A percentile compares a stretch with the other conserved stretches of the same genome.
These are phyloP conservation scores for Epithemia pelagica DNA, from an alignment of 108 stramenopile species.

Conservation along the genomic window DNA sequence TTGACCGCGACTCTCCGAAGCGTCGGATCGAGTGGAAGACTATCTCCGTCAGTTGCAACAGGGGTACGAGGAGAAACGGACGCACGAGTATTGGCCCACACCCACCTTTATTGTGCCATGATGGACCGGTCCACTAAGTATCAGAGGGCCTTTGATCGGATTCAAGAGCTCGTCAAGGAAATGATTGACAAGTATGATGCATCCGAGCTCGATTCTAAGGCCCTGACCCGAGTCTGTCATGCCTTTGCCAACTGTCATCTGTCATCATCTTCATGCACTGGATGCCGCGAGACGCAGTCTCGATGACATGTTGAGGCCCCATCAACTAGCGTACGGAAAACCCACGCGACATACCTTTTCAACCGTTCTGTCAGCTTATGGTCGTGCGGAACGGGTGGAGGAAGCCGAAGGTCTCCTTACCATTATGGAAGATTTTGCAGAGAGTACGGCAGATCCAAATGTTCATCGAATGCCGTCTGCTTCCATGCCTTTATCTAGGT, in stretches of 20 bases:
- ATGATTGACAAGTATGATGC: not conserved
- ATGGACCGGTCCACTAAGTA: not conserved
- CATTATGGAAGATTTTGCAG: not conserved
- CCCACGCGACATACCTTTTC: not conserved
- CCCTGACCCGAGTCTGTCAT: not conserved
- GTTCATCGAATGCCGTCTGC: not conserved
- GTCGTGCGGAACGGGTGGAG: not conserved
- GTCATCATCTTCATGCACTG: not conserved
- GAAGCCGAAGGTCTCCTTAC: not conserved
- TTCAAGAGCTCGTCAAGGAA: not conserved
- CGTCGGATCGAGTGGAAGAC: not conserved
- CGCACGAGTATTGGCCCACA: not conserved
- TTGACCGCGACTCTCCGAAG: not conserved
- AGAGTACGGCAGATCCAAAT: not conserved
- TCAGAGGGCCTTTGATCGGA: not conserved
- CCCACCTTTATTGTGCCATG: not conserved
- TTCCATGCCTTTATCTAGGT: not conserved
- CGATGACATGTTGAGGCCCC: not conserved
- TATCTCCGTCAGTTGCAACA: not conserved
- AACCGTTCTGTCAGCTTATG: not conserved
- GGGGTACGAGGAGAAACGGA: not conserved
- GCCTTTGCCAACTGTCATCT: not conserved
- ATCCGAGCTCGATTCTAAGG: not conserved
- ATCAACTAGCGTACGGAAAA: not conserved
- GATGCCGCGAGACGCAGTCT: not conserved